These are phyloP conservation scores for Penicillium sp. DNA, from an alignment of 2,329 filamentous ascomycete species.

Conservation along the genomic window DNA sequence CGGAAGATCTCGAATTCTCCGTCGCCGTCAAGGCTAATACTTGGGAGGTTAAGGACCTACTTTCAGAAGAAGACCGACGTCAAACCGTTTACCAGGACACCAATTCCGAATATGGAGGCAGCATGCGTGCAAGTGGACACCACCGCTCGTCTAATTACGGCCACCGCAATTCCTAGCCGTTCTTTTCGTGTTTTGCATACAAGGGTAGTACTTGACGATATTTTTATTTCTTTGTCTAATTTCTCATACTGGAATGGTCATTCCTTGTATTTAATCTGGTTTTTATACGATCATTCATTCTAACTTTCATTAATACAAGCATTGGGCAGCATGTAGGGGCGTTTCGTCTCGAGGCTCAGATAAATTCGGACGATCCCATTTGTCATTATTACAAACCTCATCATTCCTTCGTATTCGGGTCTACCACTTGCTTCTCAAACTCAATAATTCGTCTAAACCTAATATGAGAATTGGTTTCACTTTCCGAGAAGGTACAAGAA, in stretches of 20 bases:
- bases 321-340: background rate
- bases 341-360: background rate
- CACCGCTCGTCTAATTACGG: constrained; percentile 41
- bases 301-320: background rate
- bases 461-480: background rate
- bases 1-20: constrained; percentile 96
- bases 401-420: background rate
- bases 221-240: constrained; percentile 6
- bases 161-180: constrained; percentile 33
- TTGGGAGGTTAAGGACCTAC: constrained; percentile 94
- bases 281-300: background rate
- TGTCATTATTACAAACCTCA: background rate
- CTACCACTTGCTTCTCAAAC: background rate
- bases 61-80: constrained; percentile 77
- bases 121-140: constrained; percentile 37
- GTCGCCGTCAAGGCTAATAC: constrained; percentile 94
- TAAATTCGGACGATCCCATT: background rate
- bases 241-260: background rate
- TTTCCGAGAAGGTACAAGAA: background rate
- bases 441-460: background rate
- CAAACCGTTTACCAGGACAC: constrained; percentile 68
- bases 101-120: constrained; percentile 46
- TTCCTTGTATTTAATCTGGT: background rate
- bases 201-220: constrained; percentile 14
- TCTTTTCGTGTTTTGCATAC: constrained; percentile 12